Conservation (phyloP, 139 green algal genomes). For the Nannochloris sp. region DNA sequence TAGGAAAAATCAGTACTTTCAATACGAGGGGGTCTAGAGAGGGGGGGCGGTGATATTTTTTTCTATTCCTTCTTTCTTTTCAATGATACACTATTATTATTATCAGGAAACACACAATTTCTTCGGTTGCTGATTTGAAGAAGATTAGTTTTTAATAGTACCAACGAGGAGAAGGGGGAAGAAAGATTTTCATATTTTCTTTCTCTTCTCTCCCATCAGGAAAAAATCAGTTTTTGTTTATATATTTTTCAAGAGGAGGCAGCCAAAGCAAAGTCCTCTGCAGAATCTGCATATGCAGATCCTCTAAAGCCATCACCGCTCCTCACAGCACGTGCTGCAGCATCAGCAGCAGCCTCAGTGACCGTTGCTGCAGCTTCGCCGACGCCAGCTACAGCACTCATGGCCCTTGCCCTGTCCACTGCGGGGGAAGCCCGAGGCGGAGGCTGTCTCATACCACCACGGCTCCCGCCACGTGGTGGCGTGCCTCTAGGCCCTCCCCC, state of each 20-base stretch:
- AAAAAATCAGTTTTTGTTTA: too few relatives aligned
- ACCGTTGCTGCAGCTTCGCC: not conserved
- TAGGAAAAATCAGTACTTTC: too few relatives aligned
- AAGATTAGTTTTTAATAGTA: not conserved
- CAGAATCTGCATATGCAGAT: constrained; percentile 12
- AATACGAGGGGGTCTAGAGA: too few relatives aligned
- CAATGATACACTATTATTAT: too few relatives aligned
- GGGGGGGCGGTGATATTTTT: too few relatives aligned
- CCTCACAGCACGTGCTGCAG: not conserved
- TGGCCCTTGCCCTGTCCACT: not conserved
- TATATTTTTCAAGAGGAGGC: too few relatives aligned
- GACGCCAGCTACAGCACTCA: constrained; percentile 17
- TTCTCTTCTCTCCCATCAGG: too few relatives aligned
- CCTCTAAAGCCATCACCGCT: constrained; percentile 4
- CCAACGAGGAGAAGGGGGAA: too few relatives aligned
- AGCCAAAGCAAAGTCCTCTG: too few relatives aligned
- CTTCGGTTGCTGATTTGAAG: not conserved
- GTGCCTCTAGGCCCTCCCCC: not conserved
- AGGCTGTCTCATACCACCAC: not conserved
- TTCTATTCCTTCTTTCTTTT: too few relatives aligned
- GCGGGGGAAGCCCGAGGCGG: not conserved
- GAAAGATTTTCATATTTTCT: too few relatives aligned
- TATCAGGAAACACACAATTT: too few relatives aligned
- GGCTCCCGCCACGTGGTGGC: not conserved
- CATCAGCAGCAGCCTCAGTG: constrained; percentile 2